Base-by-base conservation (phyloP, 176 grass and related monocot genomes). In the Raddia guianensis region DNA sequence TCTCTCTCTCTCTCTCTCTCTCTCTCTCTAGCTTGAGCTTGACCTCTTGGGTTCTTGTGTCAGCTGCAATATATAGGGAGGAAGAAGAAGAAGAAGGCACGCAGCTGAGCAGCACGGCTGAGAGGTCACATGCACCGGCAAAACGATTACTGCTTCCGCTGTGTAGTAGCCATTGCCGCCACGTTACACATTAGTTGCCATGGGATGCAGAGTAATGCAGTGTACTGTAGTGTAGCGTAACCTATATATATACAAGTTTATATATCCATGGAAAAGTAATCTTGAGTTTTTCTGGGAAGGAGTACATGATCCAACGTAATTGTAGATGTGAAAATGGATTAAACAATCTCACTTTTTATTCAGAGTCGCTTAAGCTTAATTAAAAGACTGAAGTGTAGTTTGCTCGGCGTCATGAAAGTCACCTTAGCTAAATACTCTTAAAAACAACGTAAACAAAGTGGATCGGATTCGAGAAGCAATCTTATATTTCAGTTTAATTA, bases 71-170 rank as follows among this genome's bases (percentile, higher is more conserved):
- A 65, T 88, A 88, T 84, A 88, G 69, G 44, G 16, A 78, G 57
- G 58, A n/a, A 20, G n/a, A 58, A 52, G 13, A 32, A n/a, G 33
- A 20, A 51, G 45, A 53, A 46, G 70, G 61, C 49, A 74, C 44
- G 56, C 74, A 7, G 63, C 45, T 46, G 64, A 7, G 63, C 45
- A 33, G 64, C 70, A 86, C 77, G 84, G 70, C 13, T 51, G n/a
- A 9, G 51, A 9, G 51, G 6, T 82, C 79, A 82, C 72, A 82
- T 77, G 85, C 35, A 65, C 67, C 48, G 75, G 83, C 66, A 46
- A 9, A 45, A 64, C 13, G 46, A 78, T 79, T 76, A 76, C 72
- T 43, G 9, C 49, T 3, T 12, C 76, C 15, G 8, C n/a, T 7
- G 20, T 37, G 9, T 10, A 68, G 19, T 13, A 32, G 20, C 64